Evolutionary conservation across 148 eudicot genomes (phyloP).

Genomic region (Hydrangea macrophylla): DNA sequence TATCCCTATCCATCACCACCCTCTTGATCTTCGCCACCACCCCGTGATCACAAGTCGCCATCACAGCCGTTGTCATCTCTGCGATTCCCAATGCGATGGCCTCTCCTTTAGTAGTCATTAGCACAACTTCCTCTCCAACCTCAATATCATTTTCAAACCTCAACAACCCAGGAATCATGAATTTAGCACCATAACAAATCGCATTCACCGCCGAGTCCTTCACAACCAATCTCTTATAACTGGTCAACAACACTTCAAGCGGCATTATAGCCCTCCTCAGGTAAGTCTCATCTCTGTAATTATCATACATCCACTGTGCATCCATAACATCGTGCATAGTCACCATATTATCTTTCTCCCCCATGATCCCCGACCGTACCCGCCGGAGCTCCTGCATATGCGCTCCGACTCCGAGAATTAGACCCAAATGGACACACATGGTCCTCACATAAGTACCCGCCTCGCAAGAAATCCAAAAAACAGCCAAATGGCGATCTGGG

Average conservation of each 20-base stretch:
- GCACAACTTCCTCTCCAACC: conserved; percentile 82
- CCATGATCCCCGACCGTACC: conserved; percentile 76
- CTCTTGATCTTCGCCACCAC: conserved; percentile 95
- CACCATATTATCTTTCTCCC: conserved; percentile 96
- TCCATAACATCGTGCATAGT: conserved; percentile 98
- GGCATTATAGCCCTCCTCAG: conserved; percentile 91
- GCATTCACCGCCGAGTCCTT: conserved; percentile 97
- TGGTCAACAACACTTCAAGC: conserved; percentile 71
- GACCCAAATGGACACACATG: conserved; percentile 92
- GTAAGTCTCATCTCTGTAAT: conserved; percentile 82
- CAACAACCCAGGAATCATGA: conserved; percentile 93
- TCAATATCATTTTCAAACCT: conserved; percentile 95
- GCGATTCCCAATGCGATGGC: conserved; percentile 94
- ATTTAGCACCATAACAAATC: conserved; percentile 88
- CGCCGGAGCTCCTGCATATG: conserved; percentile 97
- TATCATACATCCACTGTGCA: conserved; percentile 89
- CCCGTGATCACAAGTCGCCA: conserved; percentile 99
- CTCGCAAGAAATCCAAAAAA: conserved; percentile 94
- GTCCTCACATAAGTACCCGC: conserved; percentile 97
- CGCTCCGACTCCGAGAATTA: conserved; percentile 78
- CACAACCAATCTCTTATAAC: conserved; percentile 90
- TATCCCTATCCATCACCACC: conserved; percentile 97
- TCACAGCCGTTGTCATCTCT: conserved; percentile 96
- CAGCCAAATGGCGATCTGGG: conserved; percentile 66
- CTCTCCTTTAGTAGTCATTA: conserved; percentile 96